phyloP scores from a whole-genome alignment of 2,329 filamentous ascomycete species.

The Cryphonectria parasitica region DNA sequence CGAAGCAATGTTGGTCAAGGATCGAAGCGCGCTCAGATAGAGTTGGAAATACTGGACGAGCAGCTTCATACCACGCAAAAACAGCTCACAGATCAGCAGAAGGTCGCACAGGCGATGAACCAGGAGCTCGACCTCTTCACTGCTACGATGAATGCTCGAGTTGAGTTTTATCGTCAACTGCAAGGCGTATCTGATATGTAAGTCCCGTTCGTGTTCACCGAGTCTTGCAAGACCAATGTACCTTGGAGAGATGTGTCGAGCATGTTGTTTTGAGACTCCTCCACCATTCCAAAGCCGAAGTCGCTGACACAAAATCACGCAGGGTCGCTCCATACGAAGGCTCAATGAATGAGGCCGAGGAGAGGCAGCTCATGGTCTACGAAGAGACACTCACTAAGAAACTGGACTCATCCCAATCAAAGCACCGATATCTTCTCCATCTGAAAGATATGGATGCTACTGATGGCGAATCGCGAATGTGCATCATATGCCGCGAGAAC shows the following conservation, averaged over 20 bases:
- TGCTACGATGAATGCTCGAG: constrained; percentile 77
- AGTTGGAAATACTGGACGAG: constrained; percentile 66
- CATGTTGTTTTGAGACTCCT: background rate
- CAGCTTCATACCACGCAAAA: constrained; percentile 66
- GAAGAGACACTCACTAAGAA: constrained; percentile 60
- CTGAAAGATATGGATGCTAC: constrained; percentile 63
- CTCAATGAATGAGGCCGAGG: constrained; percentile 54
- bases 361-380: constrained; percentile 46
- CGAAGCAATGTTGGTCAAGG: constrained; percentile 60
- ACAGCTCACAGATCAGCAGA: constrained; percentile 55
- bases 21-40: constrained; percentile 60
- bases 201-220: background rate
- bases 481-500: constrained; percentile 79
- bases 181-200: constrained; percentile 79
- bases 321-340: constrained; percentile 77
- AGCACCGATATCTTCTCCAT: constrained; percentile 71
- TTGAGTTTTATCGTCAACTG: constrained; percentile 89
- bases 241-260: background rate
- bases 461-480: constrained; percentile 68
- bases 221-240: background rate
- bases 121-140: constrained; percentile 78
- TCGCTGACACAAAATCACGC: constrained; percentile 12
- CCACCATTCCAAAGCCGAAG: background rate
- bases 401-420: constrained; percentile 68
- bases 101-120: constrained; percentile 55